These are phyloP conservation scores for Deinandra increscens DNA, from an alignment of 129 eudicot genomes.

Conservation along the genomic window DNA sequence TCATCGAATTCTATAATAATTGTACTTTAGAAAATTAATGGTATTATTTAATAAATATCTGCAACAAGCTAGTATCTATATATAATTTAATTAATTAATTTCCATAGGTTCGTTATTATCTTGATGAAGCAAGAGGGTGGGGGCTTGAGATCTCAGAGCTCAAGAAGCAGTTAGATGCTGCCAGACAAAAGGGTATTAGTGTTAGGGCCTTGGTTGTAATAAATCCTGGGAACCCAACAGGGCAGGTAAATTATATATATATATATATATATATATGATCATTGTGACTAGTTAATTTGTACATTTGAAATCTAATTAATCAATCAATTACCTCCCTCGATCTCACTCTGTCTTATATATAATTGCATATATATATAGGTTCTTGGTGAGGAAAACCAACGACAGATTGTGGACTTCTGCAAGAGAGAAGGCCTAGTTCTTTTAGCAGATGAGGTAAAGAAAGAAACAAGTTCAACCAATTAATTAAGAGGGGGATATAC, in stretches of 20 bases:
- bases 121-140: constrained; percentile 95
- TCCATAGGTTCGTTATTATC: constrained; percentile 98
- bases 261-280: neutral
- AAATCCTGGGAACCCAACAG: constrained; percentile 93
- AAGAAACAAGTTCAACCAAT: too few species aligned
- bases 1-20: too few species aligned
- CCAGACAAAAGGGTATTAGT: constrained; percentile 61
- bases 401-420: constrained; percentile 83
- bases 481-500: too few species aligned
- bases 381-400: constrained; percentile 87
- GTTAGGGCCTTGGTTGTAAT: constrained; percentile 92
- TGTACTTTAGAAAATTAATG: too few species aligned
- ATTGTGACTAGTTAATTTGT: too few species aligned
- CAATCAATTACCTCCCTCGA: neutral
- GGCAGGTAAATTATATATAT: constrained; percentile 67
- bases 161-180: constrained; percentile 69
- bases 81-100: too few species aligned
- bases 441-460: constrained; percentile 87
- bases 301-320: neutral
- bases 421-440: constrained; percentile 88
- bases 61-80: too few species aligned
- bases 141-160: constrained; percentile 80
- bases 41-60: too few species aligned
- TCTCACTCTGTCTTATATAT: neutral
- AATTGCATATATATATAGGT: constrained; percentile 38